These are phyloP conservation scores for Cystobasidium slooffiae DNA, from an alignment of 1,284 basidiomycete genomes.

Conservation along the genomic window DNA sequence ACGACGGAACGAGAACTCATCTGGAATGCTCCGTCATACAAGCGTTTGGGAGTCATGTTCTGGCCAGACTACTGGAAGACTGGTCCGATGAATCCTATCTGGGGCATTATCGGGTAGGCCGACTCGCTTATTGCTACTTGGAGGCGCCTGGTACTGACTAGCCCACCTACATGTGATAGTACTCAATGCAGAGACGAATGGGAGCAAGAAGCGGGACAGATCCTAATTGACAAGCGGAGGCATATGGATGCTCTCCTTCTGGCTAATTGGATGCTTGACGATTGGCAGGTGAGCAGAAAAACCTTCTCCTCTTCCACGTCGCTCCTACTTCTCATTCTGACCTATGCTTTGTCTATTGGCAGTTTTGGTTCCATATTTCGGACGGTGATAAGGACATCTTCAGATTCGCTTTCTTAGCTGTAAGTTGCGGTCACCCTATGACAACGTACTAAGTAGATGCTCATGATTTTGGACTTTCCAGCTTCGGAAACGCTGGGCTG, in stretches of 20 bases:
- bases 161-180: conserved; percentile 54
- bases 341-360: too few species aligned
- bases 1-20: conserved; percentile 58
- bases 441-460: neutral
- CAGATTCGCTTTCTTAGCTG: conserved; percentile 54
- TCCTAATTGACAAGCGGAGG: conserved; percentile 60
- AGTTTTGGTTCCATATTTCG: conserved; percentile 60
- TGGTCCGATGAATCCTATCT: conserved; percentile 55
- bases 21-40: conserved; percentile 59
- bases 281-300: conserved; percentile 49
- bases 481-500: conserved; percentile 62
- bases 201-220: conserved; percentile 61
- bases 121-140: neutral
- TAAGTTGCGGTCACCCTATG: neutral
- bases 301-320: too few species aligned
- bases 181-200: conserved; percentile 62
- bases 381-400: conserved; percentile 63
- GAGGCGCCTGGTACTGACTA: conserved; percentile 38
- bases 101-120: conserved; percentile 47
- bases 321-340: too few species aligned
- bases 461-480: conserved; percentile 53
- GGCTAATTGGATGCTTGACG: conserved; percentile 59
- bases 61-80: conserved; percentile 56
- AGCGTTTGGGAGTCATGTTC: conserved; percentile 56
- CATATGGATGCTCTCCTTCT: conserved; percentile 61